Evolutionary conservation across 306 rosid genomes (phyloP).

Genomic region (Medicago ruthenica): DNA sequence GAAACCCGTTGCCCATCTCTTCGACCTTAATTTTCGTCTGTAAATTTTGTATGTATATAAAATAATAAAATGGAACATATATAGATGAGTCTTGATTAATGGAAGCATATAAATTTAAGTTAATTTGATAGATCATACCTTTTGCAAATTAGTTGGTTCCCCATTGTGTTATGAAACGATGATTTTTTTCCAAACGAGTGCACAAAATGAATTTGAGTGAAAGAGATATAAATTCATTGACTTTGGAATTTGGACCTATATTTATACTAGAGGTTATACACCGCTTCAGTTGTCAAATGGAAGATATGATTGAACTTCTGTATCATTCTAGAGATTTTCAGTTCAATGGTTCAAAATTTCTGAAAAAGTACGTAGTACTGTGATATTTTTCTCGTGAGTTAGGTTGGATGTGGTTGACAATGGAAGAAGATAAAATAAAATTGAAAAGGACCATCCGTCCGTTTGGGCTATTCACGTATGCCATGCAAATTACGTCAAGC

Average conservation of each 20-base stretch:
- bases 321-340: constrained; percentile 45
- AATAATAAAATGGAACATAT: neutral
- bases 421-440: constrained; percentile 46
- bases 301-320: constrained; percentile 18
- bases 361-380: neutral
- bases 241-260: constrained; percentile 27
- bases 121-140: constrained; percentile 37
- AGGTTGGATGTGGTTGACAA: constrained; percentile 56
- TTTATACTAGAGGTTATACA: neutral
- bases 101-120: neutral
- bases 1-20: constrained; percentile 44
- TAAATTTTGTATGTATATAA: neutral
- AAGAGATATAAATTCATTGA: constrained; percentile 33
- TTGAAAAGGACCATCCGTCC: constrained; percentile 53
- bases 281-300: neutral
- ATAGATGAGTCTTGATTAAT: neutral
- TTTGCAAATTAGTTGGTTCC: constrained; percentile 48
- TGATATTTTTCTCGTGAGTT: constrained; percentile 50
- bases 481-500: constrained; percentile 38
- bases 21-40: constrained; percentile 42
- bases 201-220: constrained; percentile 24
- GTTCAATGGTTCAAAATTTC: constrained; percentile 19
- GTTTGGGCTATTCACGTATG: neutral
- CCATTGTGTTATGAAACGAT: constrained; percentile 37
- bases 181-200: neutral